phyloP scores from a whole-genome alignment of 768 basidiomycete genomes.

The Termitomyces sp. region DNA sequence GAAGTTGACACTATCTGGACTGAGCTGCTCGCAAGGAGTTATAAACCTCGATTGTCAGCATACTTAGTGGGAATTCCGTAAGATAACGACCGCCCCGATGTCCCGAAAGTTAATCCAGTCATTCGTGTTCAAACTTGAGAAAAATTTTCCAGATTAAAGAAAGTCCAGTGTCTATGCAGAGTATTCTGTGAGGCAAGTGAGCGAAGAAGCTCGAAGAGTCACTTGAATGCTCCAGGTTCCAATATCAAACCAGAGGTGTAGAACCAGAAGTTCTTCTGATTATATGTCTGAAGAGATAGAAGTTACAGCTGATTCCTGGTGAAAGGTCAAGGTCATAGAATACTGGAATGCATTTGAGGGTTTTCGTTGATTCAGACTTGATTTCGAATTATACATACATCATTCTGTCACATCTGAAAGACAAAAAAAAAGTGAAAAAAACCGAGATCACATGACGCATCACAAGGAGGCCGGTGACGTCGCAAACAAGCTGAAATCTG shows the following conservation, averaged over 20 bases:
- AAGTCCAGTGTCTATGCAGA: background rate
- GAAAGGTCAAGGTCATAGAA: background rate
- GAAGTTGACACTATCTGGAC: background rate
- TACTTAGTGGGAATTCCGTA: background rate
- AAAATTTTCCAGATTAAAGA: background rate
- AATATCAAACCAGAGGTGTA: background rate
- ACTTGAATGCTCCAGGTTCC: too few relatives aligned
- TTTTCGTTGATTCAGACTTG: background rate
- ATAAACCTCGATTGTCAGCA: background rate
- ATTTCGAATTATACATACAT: background rate
- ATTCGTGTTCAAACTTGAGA: background rate
- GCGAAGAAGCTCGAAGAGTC: background rate
- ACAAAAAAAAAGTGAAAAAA: background rate
- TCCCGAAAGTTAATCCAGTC: background rate
- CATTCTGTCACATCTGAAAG: background rate
- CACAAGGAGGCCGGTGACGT: background rate
- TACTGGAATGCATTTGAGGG: too few relatives aligned
- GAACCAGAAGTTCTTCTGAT: background rate
- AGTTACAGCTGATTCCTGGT: background rate
- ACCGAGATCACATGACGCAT: conserved; percentile 2
- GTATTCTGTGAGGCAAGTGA: background rate
- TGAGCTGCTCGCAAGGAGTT: background rate
- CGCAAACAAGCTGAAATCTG: background rate
- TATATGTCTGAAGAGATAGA: background rate
- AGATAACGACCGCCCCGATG: background rate